Conservation (phyloP, 1,139 yeast genomes). For the Blastobotrys persicus region DNA sequence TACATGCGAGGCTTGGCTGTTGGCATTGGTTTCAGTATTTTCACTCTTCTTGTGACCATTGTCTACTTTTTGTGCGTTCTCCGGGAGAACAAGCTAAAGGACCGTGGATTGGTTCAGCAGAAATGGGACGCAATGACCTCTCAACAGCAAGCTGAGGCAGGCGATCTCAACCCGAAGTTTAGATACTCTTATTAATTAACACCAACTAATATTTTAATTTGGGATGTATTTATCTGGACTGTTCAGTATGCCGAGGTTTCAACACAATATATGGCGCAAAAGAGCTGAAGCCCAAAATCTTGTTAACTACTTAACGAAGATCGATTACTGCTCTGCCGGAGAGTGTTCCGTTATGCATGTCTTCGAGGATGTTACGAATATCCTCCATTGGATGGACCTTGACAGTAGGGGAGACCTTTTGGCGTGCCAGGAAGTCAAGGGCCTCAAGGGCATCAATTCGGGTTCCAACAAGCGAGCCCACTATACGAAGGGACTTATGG, state of each 20-base stretch:
- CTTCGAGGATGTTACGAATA: constrained; percentile 53
- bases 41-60: constrained; percentile 48
- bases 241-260: too few relatives aligned
- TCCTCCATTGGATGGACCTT: constrained; percentile 59
- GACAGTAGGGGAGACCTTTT: constrained; percentile 60
- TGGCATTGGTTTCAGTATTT: constrained; percentile 50
- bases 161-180: constrained; percentile 68
- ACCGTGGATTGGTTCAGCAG: constrained; percentile 36
- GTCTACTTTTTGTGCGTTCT: constrained; percentile 44
- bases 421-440: constrained; percentile 61
- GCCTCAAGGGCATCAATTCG: constrained; percentile 72
- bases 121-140: constrained; percentile 46
- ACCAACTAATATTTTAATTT: background rate
- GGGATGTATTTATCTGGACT: too few relatives aligned
- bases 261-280: too few relatives aligned
- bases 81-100: constrained; percentile 38
- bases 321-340: constrained; percentile 67
- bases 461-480: constrained; percentile 71
- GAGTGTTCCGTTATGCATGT: constrained; percentile 63
- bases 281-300: too few relatives aligned
- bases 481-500: constrained; percentile 54
- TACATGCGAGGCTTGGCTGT: constrained; percentile 59
- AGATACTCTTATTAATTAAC: constrained; percentile 42
- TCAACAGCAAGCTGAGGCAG: constrained; percentile 49
- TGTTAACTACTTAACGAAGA: constrained; percentile 3